Evolutionary conservation across 179 eudicot species (phyloP).

Genomic region (Beta lomatogona): DNA sequence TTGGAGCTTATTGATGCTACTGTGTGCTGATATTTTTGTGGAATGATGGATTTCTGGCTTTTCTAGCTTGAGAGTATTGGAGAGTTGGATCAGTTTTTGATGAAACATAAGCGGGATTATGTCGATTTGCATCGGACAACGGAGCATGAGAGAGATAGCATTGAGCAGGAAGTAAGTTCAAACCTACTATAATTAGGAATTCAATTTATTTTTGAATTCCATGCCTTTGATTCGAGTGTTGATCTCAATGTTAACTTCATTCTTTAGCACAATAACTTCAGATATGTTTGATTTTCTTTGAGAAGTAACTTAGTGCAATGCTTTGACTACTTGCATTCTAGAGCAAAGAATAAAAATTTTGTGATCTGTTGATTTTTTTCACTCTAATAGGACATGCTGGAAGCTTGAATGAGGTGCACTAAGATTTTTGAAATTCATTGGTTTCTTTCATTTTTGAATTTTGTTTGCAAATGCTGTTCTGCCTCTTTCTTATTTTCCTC

Average conservation of each 20-base stretch:
- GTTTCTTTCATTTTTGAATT: background rate
- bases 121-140: constrained; percentile 87
- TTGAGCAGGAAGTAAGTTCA: constrained; percentile 90
- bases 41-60: constrained; percentile 6
- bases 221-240: background rate
- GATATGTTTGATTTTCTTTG: too few species aligned
- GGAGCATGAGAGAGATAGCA: constrained; percentile 91
- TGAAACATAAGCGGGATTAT: constrained; percentile 88
- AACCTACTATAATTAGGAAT: background rate
- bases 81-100: constrained; percentile 67
- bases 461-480: background rate
- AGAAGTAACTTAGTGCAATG: background rate
- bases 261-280: background rate
- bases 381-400: background rate
- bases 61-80: constrained; percentile 84
- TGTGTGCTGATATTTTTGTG: constrained; percentile 11
- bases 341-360: background rate
- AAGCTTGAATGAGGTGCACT: background rate
- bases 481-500: background rate
- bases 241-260: background rate
- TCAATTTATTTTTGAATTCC: background rate
- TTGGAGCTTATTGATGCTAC: background rate
- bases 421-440: background rate
- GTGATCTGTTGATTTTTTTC: background rate
- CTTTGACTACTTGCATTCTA: background rate